Evolutionary conservation across 2,329 filamentous ascomycete genomes (phyloP).

Genomic region (Diaporthe velutina): DNA sequence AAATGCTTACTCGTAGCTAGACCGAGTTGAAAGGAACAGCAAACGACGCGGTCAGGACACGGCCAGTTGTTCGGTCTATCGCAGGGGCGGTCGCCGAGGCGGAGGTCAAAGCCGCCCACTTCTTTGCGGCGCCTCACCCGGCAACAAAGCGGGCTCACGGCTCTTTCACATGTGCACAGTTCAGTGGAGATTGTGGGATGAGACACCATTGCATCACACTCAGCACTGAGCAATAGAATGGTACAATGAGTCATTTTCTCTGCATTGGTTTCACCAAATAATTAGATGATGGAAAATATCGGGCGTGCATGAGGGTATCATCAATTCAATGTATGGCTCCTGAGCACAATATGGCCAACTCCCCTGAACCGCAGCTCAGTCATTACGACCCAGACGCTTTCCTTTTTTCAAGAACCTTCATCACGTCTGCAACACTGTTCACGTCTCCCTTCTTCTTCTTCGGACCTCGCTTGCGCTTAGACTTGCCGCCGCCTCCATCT

Average conservation of each 20-base stretch:
- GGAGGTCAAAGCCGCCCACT: slow-evolving; percentile 21
- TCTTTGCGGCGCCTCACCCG: slow-evolving; percentile 18
- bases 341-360: background rate
- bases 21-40: background rate
- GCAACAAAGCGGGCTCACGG: slow-evolving; percentile 25
- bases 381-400: slow-evolving; percentile 51
- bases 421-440: slow-evolving; percentile 84
- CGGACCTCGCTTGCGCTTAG: slow-evolving; percentile 76
- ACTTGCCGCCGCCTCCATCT: slow-evolving; percentile 59
- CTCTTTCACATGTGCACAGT: background rate
- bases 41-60: slow-evolving; percentile 2
- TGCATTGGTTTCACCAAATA: background rate
- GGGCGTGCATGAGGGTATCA: slow-evolving; percentile 12
- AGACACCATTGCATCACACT: background rate
- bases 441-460: slow-evolving; percentile 84
- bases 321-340: background rate
- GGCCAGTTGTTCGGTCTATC: slow-evolving; percentile 9
- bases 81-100: slow-evolving; percentile 27
- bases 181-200: background rate
- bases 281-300: background rate
- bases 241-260: background rate
- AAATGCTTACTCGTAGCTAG: background rate
- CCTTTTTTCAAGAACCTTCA: slow-evolving; percentile 79
- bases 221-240: background rate
- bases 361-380: background rate